Evolutionary conservation across 73 alveolate genomes (phyloP).

Genomic region (Stentor coeruleus): DNA sequence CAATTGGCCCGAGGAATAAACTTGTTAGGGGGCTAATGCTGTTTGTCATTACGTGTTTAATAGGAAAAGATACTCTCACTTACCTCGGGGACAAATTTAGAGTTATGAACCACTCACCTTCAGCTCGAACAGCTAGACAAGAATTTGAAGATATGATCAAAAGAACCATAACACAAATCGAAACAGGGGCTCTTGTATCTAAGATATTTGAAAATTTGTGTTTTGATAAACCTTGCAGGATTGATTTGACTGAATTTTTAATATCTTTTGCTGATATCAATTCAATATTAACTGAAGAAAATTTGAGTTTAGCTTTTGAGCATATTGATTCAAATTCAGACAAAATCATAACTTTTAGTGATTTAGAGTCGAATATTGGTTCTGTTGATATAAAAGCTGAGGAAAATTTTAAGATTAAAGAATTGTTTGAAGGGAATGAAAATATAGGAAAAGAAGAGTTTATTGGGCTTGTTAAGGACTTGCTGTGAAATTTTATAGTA

Average conservation of each 20-base stretch:
- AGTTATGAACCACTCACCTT: no score
- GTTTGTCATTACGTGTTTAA: slow-evolving; percentile 32
- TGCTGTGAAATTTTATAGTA: no score
- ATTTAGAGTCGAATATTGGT: no score
- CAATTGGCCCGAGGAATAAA: slow-evolving; percentile 24
- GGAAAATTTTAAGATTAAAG: no score
- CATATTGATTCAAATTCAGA: no score
- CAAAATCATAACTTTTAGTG: no score
- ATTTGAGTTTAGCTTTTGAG: slow-evolving; percentile 54
- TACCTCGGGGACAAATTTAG: no score
- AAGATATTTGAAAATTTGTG: slow-evolving; percentile 61
- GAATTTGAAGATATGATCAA: slow-evolving; percentile 37
- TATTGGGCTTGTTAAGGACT: no score
- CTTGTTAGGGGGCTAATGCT: slow-evolving; percentile 39
- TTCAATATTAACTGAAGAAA: slow-evolving; percentile 32
- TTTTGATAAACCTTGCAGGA: slow-evolving; percentile 47
- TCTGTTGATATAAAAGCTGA: no score
- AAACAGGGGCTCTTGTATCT: slow-evolving; percentile 58
- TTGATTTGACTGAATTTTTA: slow-evolving; percentile 60
- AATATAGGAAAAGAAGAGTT: no score
- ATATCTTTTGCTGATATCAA: slow-evolving; percentile 66
- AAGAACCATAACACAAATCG: slow-evolving; percentile 52
- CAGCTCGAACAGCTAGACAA: slow-evolving; percentile 34
- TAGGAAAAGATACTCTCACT: no score
- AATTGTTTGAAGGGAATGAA: no score